Base-by-base conservation (phyloP, 345 rosid species). In the Garcia nutans region DNA sequence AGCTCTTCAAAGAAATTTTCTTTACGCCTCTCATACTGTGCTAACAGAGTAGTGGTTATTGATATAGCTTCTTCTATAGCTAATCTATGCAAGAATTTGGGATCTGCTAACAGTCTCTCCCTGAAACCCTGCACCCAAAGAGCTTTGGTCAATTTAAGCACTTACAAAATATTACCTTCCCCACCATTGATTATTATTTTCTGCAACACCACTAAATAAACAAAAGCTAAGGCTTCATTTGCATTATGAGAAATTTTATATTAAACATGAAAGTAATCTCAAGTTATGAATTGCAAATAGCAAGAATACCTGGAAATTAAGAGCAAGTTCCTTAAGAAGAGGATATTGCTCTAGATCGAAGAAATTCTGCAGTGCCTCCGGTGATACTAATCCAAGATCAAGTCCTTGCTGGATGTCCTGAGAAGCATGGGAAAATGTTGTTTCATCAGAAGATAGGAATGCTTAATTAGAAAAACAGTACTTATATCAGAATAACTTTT, bases 351-450 rank as follows among this genome's bases (percentile, higher is more conserved):
- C 97, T 75, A 94, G 82, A 83, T 91, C 94, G 74, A 94, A 91
- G 85, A 94, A 91, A 82, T 89, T 94, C 85, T 94, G 97, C 77
- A 94, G 90, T 37, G 88, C 97, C 81, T 94, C 97, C 54, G 98
- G 97, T 56, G 97, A 94, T 80, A 94, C 92, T 65, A 94, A 74
- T 61, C 97, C 98, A 85, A 92, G 98, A 80, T 92, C 98, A 82
- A 94, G 90, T 74, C 98, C 98, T 71, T 89, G 87, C 77, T 89
- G 98, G 77, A 94, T 90, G 81, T 94, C 98, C 98, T 94, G 92
- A 56, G 22, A 81, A 78, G 66, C 70, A 74, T 68, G 60, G 78
- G 33, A 72, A 26, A 49, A 76, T 26, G 26, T 45, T 60, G 75
- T 71, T 56, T 49, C 49, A 74, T 47, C 41, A 76, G 17, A 3